Evolutionary conservation across 257 asterid genomes (phyloP).

Genomic region (Scutellaria galericulata): DNA sequence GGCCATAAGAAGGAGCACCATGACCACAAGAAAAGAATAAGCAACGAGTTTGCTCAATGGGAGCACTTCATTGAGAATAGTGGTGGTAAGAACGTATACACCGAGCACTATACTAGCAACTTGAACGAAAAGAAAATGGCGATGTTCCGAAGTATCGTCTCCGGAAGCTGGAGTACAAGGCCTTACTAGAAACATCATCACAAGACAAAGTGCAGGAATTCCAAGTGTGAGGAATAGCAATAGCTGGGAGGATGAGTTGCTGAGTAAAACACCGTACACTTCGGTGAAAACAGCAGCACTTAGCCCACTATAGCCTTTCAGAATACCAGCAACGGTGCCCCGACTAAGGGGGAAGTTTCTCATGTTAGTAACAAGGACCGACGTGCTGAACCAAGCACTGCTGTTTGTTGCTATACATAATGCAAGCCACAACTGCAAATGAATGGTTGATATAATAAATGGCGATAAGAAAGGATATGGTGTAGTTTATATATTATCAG

Average conservation of each 20-base stretch:
- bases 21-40: slow-evolving; percentile 44
- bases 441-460: slow-evolving; percentile 18
- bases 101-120: slow-evolving; percentile 65
- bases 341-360: slow-evolving; percentile 77
- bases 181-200: slow-evolving; percentile 63
- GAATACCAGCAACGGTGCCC: slow-evolving; percentile 74
- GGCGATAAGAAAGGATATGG: not conserved
- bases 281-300: slow-evolving; percentile 74
- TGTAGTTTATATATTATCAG: not conserved
- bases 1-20: slow-evolving; percentile 68
- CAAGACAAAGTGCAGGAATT: slow-evolving; percentile 55
- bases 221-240: slow-evolving; percentile 61
- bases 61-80: slow-evolving; percentile 48
- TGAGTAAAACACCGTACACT: slow-evolving; percentile 57
- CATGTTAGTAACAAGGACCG: slow-evolving; percentile 77
- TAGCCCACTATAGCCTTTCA: slow-evolving; percentile 74
- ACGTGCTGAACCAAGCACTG: slow-evolving; percentile 71
- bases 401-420: slow-evolving; percentile 65
- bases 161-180: slow-evolving; percentile 71
- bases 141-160: slow-evolving; percentile 56
- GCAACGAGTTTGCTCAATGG: slow-evolving; percentile 43
- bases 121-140: slow-evolving; percentile 66
- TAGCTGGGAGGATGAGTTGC: slow-evolving; percentile 58
- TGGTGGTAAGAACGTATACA: slow-evolving; percentile 58
- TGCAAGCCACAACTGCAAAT: slow-evolving; percentile 69